Evolutionary conservation across 768 basidiomycete species (phyloP).

Genomic region (Cystobasidium ongulense): DNA sequence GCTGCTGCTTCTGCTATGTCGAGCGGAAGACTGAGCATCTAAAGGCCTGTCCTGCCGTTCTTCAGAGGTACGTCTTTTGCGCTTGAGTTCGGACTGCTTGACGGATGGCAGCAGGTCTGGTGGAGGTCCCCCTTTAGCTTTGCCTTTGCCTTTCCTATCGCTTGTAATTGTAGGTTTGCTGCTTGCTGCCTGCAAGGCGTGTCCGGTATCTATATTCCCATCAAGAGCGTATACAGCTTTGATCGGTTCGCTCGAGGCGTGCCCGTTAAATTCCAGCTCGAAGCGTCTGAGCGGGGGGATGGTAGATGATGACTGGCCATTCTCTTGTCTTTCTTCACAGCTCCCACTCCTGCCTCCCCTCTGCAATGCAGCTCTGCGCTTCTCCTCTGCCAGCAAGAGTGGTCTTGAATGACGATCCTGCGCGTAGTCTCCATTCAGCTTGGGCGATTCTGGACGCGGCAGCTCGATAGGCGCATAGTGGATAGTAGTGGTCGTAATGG

Average conservation of each 20-base stretch:
- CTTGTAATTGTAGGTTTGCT: neutral
- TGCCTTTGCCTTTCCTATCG: neutral
- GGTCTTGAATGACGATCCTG: neutral
- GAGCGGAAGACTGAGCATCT: neutral
- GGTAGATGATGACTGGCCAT: neutral
- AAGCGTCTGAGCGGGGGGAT: neutral
- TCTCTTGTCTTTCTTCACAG: neutral
- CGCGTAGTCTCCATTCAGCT: neutral
- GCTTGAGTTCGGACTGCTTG: neutral
- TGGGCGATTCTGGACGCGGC: neutral
- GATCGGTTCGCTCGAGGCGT: neutral
- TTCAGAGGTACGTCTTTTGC: neutral
- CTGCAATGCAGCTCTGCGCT: neutral
- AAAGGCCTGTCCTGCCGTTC: neutral
- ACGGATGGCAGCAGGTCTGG: neutral
- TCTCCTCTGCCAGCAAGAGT: neutral
- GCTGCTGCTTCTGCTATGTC: neutral
- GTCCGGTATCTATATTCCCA: neutral
- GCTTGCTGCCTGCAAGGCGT: neutral
- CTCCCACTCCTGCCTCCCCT: neutral
- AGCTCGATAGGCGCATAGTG: slow-evolving; percentile 18
- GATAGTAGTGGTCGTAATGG: slow-evolving; percentile 26
- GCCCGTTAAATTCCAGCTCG: neutral
- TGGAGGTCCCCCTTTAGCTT: neutral
- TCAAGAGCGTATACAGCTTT: neutral